Evolutionary conservation across 1,284 basidiomycete species (phyloP), one percentile per base, ranked within the genome.

Genomic region (Porodaedalea pini): DNA sequence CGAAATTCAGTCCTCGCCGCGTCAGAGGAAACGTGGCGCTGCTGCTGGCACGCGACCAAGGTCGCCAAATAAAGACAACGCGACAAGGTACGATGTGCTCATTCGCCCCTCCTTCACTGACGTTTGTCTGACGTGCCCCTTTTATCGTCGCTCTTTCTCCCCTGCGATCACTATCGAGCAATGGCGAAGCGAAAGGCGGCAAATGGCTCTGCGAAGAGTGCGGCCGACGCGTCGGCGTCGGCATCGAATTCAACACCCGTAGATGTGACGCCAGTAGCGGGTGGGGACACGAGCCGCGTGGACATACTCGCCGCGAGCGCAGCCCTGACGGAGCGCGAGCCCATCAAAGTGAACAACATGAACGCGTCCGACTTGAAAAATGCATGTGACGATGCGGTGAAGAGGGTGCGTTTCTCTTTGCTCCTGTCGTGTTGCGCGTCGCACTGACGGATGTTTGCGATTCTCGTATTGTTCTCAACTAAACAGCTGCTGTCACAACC

Each of bases 301-400:
- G 59, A 60, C 43, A 57, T 60, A 11, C 32, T 60, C 7, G 54
- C 59, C 13, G 59, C 55, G 25, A 60, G 55, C 23, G 48, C 51
- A 17, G 48, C 54, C 19, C 23, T 56, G 8, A 51, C 53, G 37
- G 77, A 80, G 43, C 77, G 86, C 51, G 88, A 92, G 51, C 73
- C 75, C 23, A 79, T 94, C 67, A 90, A 88, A 68, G 85, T 95
- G 63, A 97, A 97, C 78, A 91, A 88, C 65, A 80, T 85, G 25
- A 92, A 82, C 69, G 67, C 83, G 50, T 80, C 80, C 19, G 94
- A 96, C 68, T 82, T 97, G 69, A 96, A 96, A 76, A 85, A 87
- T 65, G 85, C 94, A 11, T 88, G 90, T 64, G 94, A 97, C 70
- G 94, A 96, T 75, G 87, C 88, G 39, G 75, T 96, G 61, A 92